Conservation (phyloP, 2,329 filamentous ascomycete species). For the Aschersonia sp. region DNA sequence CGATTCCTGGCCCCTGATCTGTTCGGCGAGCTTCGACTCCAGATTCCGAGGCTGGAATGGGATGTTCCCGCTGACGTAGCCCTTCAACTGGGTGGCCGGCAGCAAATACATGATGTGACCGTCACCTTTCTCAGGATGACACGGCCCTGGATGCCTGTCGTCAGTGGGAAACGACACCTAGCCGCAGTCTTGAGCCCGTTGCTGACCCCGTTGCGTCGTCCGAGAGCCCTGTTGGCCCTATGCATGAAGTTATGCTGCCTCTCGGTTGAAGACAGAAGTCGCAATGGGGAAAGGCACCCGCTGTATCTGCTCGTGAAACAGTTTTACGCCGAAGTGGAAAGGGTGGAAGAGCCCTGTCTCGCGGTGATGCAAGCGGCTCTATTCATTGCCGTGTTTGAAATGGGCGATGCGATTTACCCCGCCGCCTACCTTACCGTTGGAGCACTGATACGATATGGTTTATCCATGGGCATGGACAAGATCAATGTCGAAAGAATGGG, state of each 20-base stretch:
- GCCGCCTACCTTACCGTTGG: slow-evolving; percentile 7
- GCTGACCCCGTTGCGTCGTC: background rate
- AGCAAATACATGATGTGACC: background rate
- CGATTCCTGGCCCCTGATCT: background rate
- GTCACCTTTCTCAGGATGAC: background rate
- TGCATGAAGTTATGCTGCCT: background rate
- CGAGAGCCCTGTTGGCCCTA: background rate
- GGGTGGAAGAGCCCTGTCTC: background rate
- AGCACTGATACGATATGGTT: slow-evolving; percentile 5
- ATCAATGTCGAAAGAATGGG: slow-evolving; percentile 1
- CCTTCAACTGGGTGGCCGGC: background rate
- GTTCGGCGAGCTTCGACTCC: background rate
- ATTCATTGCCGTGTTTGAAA: slow-evolving; percentile 6
- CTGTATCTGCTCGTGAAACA: background rate
- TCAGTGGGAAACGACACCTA: background rate
- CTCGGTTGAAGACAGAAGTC: background rate
- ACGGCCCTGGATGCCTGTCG: background rate
- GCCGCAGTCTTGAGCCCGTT: background rate
- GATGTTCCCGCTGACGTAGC: background rate
- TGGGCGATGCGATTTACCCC: slow-evolving; percentile 6
- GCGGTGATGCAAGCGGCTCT: slow-evolving; percentile 5
- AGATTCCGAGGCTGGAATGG: background rate
- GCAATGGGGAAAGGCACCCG: background rate
- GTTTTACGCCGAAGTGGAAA: background rate
- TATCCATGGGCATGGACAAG: slow-evolving; percentile 5